Base-by-base conservation (phyloP, 371 early-diverging fungal genomes). In the Umbelopsis sp. region DNA sequence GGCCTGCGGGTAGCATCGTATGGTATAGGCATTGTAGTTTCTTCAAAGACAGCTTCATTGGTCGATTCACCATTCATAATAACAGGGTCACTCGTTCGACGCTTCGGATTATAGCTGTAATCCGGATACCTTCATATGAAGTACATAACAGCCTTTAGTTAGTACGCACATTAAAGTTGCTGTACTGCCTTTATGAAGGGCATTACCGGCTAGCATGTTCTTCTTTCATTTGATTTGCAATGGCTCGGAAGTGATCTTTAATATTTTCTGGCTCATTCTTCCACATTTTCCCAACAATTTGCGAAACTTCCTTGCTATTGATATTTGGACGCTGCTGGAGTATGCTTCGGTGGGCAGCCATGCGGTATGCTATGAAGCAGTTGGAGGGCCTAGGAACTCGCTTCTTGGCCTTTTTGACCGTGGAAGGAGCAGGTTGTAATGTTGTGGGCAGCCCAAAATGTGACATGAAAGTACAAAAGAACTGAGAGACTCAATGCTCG, bases 351-450 rank as follows among this genome's bases (percentile, higher is more conserved):
- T 86, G 88, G 57, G 87, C 89, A 65, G 89, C 85, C 50, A 82
- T 77, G 18, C 92, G 82, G 80, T 92, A 92, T 69, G 88, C 79
- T 69, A 92, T 90, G 74, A 91, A 92, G 0, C 89, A 86, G 77
- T 90, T 91, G 50, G 85, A 81, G 0, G 90, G 88, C 4, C 88
- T 79, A 2, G 80, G 76, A 57, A 57, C 32, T 2, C 57, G 57
- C 9, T 57, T 57, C 14, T 35, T 35, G 6, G 57, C 57, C n/a
- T 57, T 57, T 25, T 12, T 18, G 7, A 35, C 4, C 10, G 57
- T 37, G n/a, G 57, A 57, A 0, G 35, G 35, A 35, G 57, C 35
- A 16, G 37, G 57, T 2, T 18, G 10, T 37, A 18, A 10, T 3
- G 9, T 11, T 32, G 12, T 57, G 29, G 57, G 37, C 4, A 37